Evolutionary conservation across 2,329 filamentous ascomycete genomes (phyloP), one percentile per base, ranked within the genome.

Genomic region (Fusarium sterilihyphosum): DNA sequence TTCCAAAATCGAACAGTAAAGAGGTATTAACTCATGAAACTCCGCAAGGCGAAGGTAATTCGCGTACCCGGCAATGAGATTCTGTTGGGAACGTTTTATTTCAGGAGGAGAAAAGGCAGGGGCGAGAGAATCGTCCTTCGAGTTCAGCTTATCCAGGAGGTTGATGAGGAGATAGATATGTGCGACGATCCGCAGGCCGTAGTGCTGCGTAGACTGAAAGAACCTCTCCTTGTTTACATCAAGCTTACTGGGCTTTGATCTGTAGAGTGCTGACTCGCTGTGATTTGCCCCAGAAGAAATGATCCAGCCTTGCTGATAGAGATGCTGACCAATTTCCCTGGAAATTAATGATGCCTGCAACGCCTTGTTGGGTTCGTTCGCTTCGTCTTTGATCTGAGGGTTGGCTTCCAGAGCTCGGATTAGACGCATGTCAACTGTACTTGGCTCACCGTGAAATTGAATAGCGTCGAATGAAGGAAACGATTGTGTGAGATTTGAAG

Each of bases 1-100:
- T 16, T 90, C 87, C 18, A 99, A 86, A 77, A 94, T 92, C 14
- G 94, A 94, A 71, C 94, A 95, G 81, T 99, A 99, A 2, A 97
- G 85, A 2, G 96, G 95, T 63, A 98, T 93, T 47, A 96, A 84
- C 71, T 96, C 92, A 67, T 93, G 90, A 62, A 96, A 90, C 40
- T 91, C 90, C 22, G 90, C 89, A 53, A 92, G 87, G 49, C 93
- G 91, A 43, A 99, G 84, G 70, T 93, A 92, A 77, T 93, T 93
- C 63, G 97, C 92, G 80, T 98, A 98, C 8, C 90, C 92, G 2
- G 93, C 91, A 60, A 98, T 86, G 53, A 96, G 90, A 78, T 93
- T 94, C 78, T 97, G 93, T 73, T 92, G 88, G 22, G 87, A 87
- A 59, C 86, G 84, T 40, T 84, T 82, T 61, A 77, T 77, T 26